Conservation (phyloP, 345 rosid species). For the Acer yangbiense region DNA sequence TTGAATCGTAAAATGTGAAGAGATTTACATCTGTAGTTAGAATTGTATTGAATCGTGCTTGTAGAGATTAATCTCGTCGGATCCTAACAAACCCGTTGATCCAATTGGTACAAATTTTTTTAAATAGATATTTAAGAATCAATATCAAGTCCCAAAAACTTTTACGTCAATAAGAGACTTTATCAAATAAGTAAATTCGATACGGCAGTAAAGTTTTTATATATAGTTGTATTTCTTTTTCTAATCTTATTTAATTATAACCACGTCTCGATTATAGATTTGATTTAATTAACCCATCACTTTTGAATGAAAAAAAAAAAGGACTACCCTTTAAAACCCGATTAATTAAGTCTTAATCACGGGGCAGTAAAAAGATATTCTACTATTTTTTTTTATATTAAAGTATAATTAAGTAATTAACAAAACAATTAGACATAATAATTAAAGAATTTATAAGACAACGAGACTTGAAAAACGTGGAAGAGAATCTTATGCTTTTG, state of each 20-base stretch:
- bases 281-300: not conserved
- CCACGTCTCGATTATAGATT: not conserved
- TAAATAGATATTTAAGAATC: too few species aligned
- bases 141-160: not conserved
- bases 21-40: too few species aligned
- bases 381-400: not conserved
- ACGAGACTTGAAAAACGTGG: not conserved
- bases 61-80: too few species aligned
- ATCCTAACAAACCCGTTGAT: too few species aligned
- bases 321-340: not conserved
- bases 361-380: constrained; percentile 7
- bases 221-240: not conserved
- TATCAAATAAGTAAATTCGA: too few species aligned
- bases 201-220: too few species aligned
- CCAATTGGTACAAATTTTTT: too few species aligned
- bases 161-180: not conserved
- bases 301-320: not conserved
- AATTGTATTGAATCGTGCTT: too few species aligned
- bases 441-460: not conserved
- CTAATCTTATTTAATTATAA: not conserved
- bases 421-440: not conserved
- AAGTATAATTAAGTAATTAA: not conserved
- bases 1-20: too few species aligned
- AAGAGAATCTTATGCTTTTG: constrained; percentile 12
- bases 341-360: not conserved